These are phyloP conservation scores for Penicillium goetzii DNA, from an alignment of 495 filamentous ascomycete genomes.

Conservation along the genomic window DNA sequence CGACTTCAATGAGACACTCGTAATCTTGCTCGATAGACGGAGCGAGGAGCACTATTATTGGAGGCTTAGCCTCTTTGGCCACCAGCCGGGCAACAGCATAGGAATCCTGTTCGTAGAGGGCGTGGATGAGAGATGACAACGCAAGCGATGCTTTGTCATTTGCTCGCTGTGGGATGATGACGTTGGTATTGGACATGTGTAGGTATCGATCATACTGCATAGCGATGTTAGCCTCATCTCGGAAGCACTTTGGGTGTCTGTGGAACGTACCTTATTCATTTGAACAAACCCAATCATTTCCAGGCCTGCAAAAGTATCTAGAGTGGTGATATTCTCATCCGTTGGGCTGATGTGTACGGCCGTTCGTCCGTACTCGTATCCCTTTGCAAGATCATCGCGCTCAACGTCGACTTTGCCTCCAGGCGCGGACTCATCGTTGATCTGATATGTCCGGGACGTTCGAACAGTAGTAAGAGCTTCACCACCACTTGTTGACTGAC, in stretches of 20 bases:
- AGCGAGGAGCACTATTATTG: slow-evolving; percentile 78
- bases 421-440: slow-evolving; percentile 70
- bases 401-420: slow-evolving; percentile 86
- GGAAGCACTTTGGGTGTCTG: neutral
- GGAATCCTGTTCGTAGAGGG: slow-evolving; percentile 80
- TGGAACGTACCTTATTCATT: slow-evolving; percentile 62
- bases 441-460: slow-evolving; percentile 74
- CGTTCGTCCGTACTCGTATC: slow-evolving; percentile 92
- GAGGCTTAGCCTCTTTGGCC: slow-evolving; percentile 74
- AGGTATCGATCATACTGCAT: slow-evolving; percentile 80
- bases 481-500: slow-evolving; percentile 29
- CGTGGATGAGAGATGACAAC: slow-evolving; percentile 86
- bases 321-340: slow-evolving; percentile 78
- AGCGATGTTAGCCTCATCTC: slow-evolving; percentile 18
- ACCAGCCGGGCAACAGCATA: slow-evolving; percentile 90
- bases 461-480: slow-evolving; percentile 65
- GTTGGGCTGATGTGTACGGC: slow-evolving; percentile 85
- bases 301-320: slow-evolving; percentile 74
- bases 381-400: slow-evolving; percentile 83
- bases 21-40: slow-evolving; percentile 79
- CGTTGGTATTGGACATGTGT: slow-evolving; percentile 74
- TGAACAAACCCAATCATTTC: slow-evolving; percentile 87
- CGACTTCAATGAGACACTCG: slow-evolving; percentile 88
- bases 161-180: slow-evolving; percentile 71
- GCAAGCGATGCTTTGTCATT: slow-evolving; percentile 80